Evolutionary conservation across 129 eudicot genomes (phyloP).

Genomic region (Pseudognaphalium luteoalbum): DNA sequence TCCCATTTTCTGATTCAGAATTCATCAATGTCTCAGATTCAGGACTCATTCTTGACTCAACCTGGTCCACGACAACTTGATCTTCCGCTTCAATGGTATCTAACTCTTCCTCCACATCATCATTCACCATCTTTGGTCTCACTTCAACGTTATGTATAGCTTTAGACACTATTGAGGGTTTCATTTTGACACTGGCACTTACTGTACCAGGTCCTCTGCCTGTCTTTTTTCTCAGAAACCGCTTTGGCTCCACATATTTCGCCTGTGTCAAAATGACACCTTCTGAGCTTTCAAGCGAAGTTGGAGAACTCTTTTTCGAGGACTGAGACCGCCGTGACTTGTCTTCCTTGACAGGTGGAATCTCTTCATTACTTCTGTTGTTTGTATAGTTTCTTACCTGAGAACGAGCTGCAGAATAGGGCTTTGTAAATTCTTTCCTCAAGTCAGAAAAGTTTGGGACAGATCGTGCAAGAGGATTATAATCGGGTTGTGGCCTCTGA

Average conservation of each 20-base stretch:
- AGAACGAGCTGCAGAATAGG: constrained; percentile 57
- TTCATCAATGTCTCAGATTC: constrained; percentile 55
- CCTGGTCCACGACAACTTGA: constrained; percentile 34
- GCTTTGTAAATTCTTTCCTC: constrained; percentile 74
- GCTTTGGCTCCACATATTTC: constrained; percentile 37
- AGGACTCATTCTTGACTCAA: constrained; percentile 44
- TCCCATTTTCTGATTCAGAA: constrained; percentile 71
- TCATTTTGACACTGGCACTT: constrained; percentile 41
- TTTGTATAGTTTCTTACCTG: constrained; percentile 67
- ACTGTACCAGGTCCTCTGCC: constrained; percentile 47
- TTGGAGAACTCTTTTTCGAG: constrained; percentile 46
- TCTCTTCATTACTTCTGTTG: constrained; percentile 71
- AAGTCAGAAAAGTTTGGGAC: constrained; percentile 86
- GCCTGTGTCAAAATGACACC: constrained; percentile 38
- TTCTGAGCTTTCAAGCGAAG: constrained; percentile 49
- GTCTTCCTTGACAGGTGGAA: constrained; percentile 55
- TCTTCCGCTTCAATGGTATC: constrained; percentile 36
- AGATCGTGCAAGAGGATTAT: constrained; percentile 74
- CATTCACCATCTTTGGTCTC: constrained; percentile 36
- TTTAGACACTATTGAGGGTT: constrained; percentile 42
- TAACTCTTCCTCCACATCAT: constrained; percentile 52
- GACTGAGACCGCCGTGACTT: constrained; percentile 63
- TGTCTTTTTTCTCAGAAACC: constrained; percentile 53
- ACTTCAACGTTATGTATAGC: constrained; percentile 38
- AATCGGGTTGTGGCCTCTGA: constrained; percentile 60